phyloP scores from a whole-genome alignment of 352 stramenopile species.

The Aphanomyces astaci region DNA sequence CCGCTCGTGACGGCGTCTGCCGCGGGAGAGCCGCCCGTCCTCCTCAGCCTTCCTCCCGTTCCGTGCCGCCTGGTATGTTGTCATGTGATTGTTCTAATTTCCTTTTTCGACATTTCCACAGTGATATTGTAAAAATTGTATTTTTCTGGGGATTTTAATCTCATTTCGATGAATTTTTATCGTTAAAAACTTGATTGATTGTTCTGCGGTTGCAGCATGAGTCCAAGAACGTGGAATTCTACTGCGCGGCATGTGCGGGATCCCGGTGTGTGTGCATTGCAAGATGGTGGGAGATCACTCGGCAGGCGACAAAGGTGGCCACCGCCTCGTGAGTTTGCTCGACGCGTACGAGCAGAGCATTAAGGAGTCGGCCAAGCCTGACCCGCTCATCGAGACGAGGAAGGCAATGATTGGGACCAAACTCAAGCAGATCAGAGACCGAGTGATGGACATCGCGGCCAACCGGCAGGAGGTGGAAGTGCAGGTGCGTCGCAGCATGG shows the following conservation, averaged over 20 bases:
- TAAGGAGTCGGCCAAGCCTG: constrained; percentile 48
- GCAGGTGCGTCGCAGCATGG: constrained; percentile 45
- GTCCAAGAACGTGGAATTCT: constrained; percentile 67
- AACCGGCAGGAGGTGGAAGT: constrained; percentile 45
- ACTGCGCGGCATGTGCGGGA: constrained; percentile 50
- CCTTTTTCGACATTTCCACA: too few relatives aligned
- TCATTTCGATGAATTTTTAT: too few relatives aligned
- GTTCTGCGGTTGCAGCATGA: constrained; percentile 27
- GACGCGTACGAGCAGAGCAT: constrained; percentile 64
- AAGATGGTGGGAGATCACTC: constrained; percentile 79
- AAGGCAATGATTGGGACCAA: constrained; percentile 55
- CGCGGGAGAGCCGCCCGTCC: not conserved
- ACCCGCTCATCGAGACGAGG: constrained; percentile 59
- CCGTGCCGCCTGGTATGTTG: constrained; percentile 19
- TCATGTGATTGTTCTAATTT: too few relatives aligned
- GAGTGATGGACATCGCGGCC: constrained; percentile 30
- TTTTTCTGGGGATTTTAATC: too few relatives aligned
- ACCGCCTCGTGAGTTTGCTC: constrained; percentile 49
- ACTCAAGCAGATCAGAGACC: constrained; percentile 33
- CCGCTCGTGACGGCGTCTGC: constrained; percentile 24
- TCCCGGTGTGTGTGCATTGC: constrained; percentile 64
- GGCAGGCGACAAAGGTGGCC: constrained; percentile 61
- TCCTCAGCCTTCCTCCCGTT: constrained; percentile 4
- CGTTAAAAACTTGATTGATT: not conserved
- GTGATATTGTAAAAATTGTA: too few relatives aligned